Percentiles rank a stretch among this genome's conserved stretches.
phyloP scores from a whole-genome alignment of 2,329 filamentous ascomycete species.

The Trichoderma koningiopsis region DNA sequence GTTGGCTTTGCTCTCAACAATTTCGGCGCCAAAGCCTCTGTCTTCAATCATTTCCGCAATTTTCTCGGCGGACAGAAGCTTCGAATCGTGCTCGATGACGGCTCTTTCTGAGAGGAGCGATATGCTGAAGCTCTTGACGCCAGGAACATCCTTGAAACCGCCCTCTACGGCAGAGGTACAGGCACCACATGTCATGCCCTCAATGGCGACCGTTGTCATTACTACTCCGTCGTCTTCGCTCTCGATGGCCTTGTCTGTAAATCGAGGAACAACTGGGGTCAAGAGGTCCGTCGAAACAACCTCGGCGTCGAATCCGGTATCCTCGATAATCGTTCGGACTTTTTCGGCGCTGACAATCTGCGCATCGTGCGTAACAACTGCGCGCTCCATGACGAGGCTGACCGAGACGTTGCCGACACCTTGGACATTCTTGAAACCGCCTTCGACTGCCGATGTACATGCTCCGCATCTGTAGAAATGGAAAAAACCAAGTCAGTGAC shows the following conservation, averaged over 20 bases:
- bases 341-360: slow-evolving; percentile 70
- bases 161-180: slow-evolving; percentile 85
- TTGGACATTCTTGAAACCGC: slow-evolving; percentile 78
- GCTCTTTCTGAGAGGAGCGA: slow-evolving; percentile 82
- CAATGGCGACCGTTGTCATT: slow-evolving; percentile 76
- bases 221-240: slow-evolving; percentile 48
- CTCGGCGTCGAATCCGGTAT: slow-evolving; percentile 87
- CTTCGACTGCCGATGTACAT: slow-evolving; percentile 93
- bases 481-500: slow-evolving; percentile 38
- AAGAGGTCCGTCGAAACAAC: slow-evolving; percentile 81
- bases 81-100: slow-evolving; percentile 77
- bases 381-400: slow-evolving; percentile 91
- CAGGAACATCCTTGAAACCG: slow-evolving; percentile 73
- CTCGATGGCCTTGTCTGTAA: slow-evolving; percentile 39
- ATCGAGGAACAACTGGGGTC: slow-evolving; percentile 49
- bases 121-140: slow-evolving; percentile 76
- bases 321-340: slow-evolving; percentile 84
- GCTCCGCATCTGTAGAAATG: slow-evolving; percentile 75
- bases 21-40: slow-evolving; percentile 76
- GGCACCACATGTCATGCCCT: slow-evolving; percentile 90
- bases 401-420: slow-evolving; percentile 87
- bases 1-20: slow-evolving; percentile 65
- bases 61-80: slow-evolving; percentile 52
- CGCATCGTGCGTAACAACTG: slow-evolving; percentile 90
- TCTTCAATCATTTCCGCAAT: slow-evolving; percentile 66